Evolutionary conservation across 2,329 filamentous ascomycete species (phyloP), one percentile per base, ranked within the genome.

Genomic region (Pseudopithomyces chartarum): DNA sequence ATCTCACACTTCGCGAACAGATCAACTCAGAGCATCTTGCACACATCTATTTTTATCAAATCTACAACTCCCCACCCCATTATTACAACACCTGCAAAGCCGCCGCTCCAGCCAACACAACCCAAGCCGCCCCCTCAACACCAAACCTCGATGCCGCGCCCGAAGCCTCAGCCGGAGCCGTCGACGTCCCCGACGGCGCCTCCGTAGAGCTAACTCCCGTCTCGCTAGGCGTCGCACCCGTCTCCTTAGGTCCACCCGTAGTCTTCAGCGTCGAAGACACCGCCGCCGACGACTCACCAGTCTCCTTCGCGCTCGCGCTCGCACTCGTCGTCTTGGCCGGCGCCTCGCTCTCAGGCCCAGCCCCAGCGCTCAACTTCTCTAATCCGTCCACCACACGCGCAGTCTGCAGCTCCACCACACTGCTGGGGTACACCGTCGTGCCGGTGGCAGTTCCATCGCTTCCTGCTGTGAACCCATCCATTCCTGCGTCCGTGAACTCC

Each of bases 331-430:
- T 56, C 43, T 54, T 40, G 23, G 29, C 46, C 20, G 54, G 61
- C 12, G 58, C 60, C 40, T 57, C 63, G 3, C 10, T 20, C 23
- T 17, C 38, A 10, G 40, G 1, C 3, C 15, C 32, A 13, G 64
- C 42, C 19, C 45, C 61, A 51, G 7, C 15, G 29, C 56, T 64
- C 49, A 71, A 51, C 49, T 69, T 42, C n/a, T 60, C 62, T 34
- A 58, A 60, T 8, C 69, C 69, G 19, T 59, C 57, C 2, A 68
- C 61, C 19, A 72, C 62, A 3, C 60, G 64, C 5, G 66, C 68
- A 13, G 64, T 60, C 22, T 63, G 43, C 29, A 71, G 68, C 2
- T 42, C 43, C 12, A 70, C 57, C 8, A 69, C 61, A n/a, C 33
- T 54, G 2, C 62, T 61, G 0, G 61, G 58, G 6, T 71, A 54